Conservation (phyloP, 345 rosid genomes). For the Lepidium aucheri region DNA sequence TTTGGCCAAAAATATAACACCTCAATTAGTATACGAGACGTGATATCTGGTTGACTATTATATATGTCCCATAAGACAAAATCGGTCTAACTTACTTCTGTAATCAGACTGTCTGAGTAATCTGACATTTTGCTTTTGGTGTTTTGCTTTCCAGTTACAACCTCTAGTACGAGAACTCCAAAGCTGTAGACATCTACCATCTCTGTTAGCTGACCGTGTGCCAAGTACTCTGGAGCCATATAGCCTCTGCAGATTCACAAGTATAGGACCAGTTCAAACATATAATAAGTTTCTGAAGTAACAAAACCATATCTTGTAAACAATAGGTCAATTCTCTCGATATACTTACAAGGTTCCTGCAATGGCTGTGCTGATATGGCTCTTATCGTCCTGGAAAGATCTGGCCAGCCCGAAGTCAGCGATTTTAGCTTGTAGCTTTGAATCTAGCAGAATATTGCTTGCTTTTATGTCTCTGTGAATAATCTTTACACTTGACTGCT, state of each 20-base stretch:
- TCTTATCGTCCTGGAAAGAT: conserved; percentile 83
- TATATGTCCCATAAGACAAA: background rate
- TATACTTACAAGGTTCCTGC: conserved; percentile 86
- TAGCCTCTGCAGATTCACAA: conserved; percentile 55
- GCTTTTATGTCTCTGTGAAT: conserved; percentile 92
- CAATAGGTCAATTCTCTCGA: background rate
- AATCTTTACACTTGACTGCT: conserved; percentile 55
- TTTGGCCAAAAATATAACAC: background rate
- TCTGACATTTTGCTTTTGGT: conserved; percentile 64
- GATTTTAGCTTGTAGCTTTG: conserved; percentile 75
- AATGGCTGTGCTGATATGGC: conserved; percentile 95
- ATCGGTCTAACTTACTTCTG: conserved; percentile 45
- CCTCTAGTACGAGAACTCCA: conserved; percentile 80
- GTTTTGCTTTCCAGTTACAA: conserved; percentile 71
- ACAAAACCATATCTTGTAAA: background rate
- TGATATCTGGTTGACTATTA: background rate
- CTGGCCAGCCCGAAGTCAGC: conserved; percentile 95
- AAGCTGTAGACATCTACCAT: conserved; percentile 87
- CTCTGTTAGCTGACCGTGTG: conserved; percentile 88
- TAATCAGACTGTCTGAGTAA: conserved; percentile 70
- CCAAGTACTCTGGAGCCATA: conserved; percentile 94
- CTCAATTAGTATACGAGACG: conserved; percentile 6
- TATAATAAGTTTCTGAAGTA: background rate
- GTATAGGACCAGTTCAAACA: background rate
- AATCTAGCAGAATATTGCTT: conserved; percentile 76